Conservation (phyloP, 2,329 filamentous ascomycete species). For the Myriosclerotinia scirpicola region DNA sequence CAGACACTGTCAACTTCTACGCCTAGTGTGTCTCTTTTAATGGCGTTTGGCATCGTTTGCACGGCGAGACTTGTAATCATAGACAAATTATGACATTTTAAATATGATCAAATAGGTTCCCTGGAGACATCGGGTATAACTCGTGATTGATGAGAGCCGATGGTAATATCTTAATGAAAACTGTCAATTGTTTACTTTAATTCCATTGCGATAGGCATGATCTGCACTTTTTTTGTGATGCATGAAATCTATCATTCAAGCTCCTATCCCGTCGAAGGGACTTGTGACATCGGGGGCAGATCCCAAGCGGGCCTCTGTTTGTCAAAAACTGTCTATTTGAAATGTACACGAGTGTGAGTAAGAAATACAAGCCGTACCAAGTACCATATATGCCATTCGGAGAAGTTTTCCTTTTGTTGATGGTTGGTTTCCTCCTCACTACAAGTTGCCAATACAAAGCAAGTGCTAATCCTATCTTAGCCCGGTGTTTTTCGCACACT, state of each 20-base stretch:
- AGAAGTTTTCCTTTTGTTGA: background rate
- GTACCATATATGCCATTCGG: background rate
- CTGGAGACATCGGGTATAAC: slow-evolving; percentile 1
- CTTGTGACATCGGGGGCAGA: background rate
- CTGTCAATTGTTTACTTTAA: background rate
- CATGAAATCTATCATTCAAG: background rate
- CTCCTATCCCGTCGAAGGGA: background rate
- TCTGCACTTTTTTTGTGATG: background rate
- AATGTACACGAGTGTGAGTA: slow-evolving; percentile 5
- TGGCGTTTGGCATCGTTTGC: slow-evolving; percentile 36
- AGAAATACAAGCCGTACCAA: background rate
- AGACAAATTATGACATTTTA: slow-evolving; percentile 34
- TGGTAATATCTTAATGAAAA: slow-evolving; percentile 11
- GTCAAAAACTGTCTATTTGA: background rate
- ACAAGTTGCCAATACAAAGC: too few species aligned
- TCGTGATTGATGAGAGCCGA: slow-evolving; percentile 9
- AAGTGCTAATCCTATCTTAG: background rate
- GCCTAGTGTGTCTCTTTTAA: slow-evolving; percentile 33
- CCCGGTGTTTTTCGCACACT: background rate
- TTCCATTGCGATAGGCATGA: background rate
- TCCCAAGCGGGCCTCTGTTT: background rate
- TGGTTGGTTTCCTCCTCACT: background rate
- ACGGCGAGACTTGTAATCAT: slow-evolving; percentile 38
- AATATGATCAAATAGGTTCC: slow-evolving; percentile 13
- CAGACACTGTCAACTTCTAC: slow-evolving; percentile 39